Percentiles rank a stretch among this genome's conserved stretches.
Conservation (phyloP, 2,329 filamentous ascomycete species). For the Fusarium liriodendri region DNA sequence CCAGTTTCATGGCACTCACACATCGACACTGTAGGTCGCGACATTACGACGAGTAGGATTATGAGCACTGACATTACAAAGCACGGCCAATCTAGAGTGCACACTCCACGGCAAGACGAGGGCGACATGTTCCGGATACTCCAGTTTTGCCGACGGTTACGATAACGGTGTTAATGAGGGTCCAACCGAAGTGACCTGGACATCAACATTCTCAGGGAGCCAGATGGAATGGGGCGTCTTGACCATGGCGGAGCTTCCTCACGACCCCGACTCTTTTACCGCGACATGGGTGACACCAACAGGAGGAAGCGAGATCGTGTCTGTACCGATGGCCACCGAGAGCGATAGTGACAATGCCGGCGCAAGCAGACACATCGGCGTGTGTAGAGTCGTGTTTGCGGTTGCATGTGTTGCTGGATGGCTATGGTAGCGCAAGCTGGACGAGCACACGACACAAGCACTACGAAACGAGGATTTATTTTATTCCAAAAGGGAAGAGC, state of each 20-base stretch:
- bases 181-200: slow-evolving; percentile 58
- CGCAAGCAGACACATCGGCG: background rate
- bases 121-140: slow-evolving; percentile 62
- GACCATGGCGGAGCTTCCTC: slow-evolving; percentile 54
- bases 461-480: background rate
- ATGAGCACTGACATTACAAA: slow-evolving; percentile 42
- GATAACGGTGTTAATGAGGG: slow-evolving; percentile 53
- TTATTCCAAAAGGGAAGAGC: background rate
- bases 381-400: slow-evolving; percentile 2
- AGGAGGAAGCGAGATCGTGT: slow-evolving; percentile 21
- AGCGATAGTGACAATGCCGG: slow-evolving; percentile 20
- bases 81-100: slow-evolving; percentile 57
- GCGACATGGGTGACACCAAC: slow-evolving; percentile 35
- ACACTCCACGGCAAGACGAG: slow-evolving; percentile 54
- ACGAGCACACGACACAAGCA: background rate
- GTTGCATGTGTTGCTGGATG: slow-evolving; percentile 5
- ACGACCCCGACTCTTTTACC: slow-evolving; percentile 43
- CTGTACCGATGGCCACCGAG: slow-evolving; percentile 29
- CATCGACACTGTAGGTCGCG: slow-evolving; percentile 55
- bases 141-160: slow-evolving; percentile 55
- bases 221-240: slow-evolving; percentile 58
- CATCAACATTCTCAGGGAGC: slow-evolving; percentile 55
- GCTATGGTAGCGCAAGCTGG: slow-evolving; percentile 3
- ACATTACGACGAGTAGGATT: too few species aligned
- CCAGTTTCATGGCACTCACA: slow-evolving; percentile 55